Base-by-base conservation (phyloP, 1,139 yeast species). In the Torulaspora globosa region DNA sequence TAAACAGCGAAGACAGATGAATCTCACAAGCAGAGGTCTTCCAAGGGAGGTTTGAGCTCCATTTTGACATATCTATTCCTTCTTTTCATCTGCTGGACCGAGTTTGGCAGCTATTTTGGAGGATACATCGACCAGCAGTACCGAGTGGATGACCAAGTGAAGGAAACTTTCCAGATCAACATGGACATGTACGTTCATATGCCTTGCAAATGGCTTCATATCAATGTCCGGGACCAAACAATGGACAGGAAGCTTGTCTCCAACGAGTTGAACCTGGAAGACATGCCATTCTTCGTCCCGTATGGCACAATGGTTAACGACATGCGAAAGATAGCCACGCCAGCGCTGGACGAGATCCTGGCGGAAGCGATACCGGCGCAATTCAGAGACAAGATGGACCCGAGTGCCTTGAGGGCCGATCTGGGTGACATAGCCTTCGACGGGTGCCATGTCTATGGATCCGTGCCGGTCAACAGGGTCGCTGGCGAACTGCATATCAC, bases 401-500 rank as follows among this genome's bases (percentile, higher is more conserved):
- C 57, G 14, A 51, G 54, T 29, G 39, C 33, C 3, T 40, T 37
- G 39, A 44, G 46, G 28, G 63, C 63, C 26, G 49, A 21, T 21
- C 23, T 43, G 12, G 44, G 44, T 5, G 46, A 36, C 24, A 41
- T 51, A 3, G 45, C 51, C 3, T 58, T 62, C 30, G 53, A 64
- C 39, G 94, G 95, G 2, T 92, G 99, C 65, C 88, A 92, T 53
- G 79, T 92, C 2, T 88, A 79, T 60, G 99, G 98, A 1, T 74
- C 84, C 0, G 75, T 92, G 41, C 94, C 95, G 0, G 92, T 92
- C 3, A 89, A 86, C 58, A 83, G 85, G 56, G 96, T 92, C 3
- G 71, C 73, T 45, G 98, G 98, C 9, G 89, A 84, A 52, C 79
- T 92, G 59, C 90, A 84, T 59, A 83, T 92, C 39, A 84, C 94